Evolutionary conservation across 2,329 filamentous ascomycete genomes (phyloP), one percentile per base, ranked within the genome.

Genomic region (Harringtonia aguacate): DNA sequence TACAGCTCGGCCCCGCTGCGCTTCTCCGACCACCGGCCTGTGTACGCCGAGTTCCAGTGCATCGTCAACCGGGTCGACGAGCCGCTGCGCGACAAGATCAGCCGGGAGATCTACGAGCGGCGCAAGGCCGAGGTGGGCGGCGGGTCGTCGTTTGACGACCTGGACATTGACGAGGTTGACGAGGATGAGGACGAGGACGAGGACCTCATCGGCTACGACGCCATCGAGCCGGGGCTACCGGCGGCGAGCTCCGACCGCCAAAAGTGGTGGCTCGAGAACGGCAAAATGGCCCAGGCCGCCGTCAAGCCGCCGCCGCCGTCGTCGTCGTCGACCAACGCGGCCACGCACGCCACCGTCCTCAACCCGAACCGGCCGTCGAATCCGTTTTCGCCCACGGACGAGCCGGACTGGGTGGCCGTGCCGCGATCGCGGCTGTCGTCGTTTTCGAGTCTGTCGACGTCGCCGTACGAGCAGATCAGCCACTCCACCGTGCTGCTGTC

Each of bases 11-110:
- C 89, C 4, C 81, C 86, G 27, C 69, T 98, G 30, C 77, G 75
- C 13, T 95, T 97, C 59, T 98, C 92, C 0, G 92, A 98, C 57
- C 92, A 98, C 61, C 77, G 89, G n/a, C 92, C 92, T 2, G 90
- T 98, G 0, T 95, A 86, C 62, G 89, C 87, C 13, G 79, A 79
- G 0, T 98, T 98, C 57, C 77, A 87, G 52, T 94, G 89, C 61
- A 77, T 73, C 1, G 83, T 97, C 42, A 89, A 72, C 51, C 79
- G 92, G 36, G 68, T 97, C 12, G 77, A 98, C 52, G 86, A 95
- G 58, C 65, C 63, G 21, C 67, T 73, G 43, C 87, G 86, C 52
- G 81, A 89, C 48, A 64, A 68, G 4, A 78, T 97, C 38, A 85
- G 83, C 55, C 75, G 75, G 28, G 73, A 83, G 42, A 69, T 97